Evolutionary conservation across 2,329 filamentous ascomycete species (phyloP).

Genomic region (Sarocladiaceae sp.): DNA sequence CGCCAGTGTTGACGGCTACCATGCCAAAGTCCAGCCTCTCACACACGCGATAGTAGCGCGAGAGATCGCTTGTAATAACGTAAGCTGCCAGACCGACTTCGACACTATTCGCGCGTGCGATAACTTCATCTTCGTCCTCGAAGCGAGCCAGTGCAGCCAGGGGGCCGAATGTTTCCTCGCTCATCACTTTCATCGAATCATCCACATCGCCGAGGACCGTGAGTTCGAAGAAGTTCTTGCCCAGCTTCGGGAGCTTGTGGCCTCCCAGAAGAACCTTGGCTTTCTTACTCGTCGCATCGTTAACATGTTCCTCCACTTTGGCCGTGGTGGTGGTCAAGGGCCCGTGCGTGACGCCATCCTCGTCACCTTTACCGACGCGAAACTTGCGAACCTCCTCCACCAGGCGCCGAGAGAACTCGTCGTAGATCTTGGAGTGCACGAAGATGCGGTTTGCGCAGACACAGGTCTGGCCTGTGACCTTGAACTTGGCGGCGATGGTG

Average conservation of each 20-base stretch:
- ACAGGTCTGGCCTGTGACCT: slow-evolving; percentile 65
- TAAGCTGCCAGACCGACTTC: slow-evolving; percentile 67
- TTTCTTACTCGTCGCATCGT: slow-evolving; percentile 63
- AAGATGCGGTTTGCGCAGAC: slow-evolving; percentile 50
- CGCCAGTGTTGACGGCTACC: slow-evolving; percentile 18
- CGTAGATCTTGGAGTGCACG: slow-evolving; percentile 8
- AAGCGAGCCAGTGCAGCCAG: slow-evolving; percentile 65
- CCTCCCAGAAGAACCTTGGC: slow-evolving; percentile 53
- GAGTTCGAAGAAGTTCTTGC: slow-evolving; percentile 55
- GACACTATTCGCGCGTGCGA: slow-evolving; percentile 56
- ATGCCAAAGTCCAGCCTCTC: slow-evolving; percentile 37
- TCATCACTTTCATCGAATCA: slow-evolving; percentile 57
- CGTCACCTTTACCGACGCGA: slow-evolving; percentile 15
- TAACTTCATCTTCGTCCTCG: slow-evolving; percentile 62
- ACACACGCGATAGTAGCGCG: slow-evolving; percentile 29
- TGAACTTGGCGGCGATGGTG: slow-evolving; percentile 63
- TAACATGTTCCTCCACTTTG: slow-evolving; percentile 58
- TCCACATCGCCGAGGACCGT: slow-evolving; percentile 64
- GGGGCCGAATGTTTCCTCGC: slow-evolving; percentile 67
- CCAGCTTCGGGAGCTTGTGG: slow-evolving; percentile 37
- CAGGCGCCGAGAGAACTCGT: slow-evolving; percentile 8
- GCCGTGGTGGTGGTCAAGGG: slow-evolving; percentile 60
- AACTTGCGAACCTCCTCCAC: slow-evolving; percentile 7
- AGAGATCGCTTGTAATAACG: slow-evolving; percentile 50
- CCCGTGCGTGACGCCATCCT: slow-evolving; percentile 23